Base-by-base conservation (phyloP, 2,329 filamentous ascomycete species). In the Aspergillus pseudoterreus region DNA sequence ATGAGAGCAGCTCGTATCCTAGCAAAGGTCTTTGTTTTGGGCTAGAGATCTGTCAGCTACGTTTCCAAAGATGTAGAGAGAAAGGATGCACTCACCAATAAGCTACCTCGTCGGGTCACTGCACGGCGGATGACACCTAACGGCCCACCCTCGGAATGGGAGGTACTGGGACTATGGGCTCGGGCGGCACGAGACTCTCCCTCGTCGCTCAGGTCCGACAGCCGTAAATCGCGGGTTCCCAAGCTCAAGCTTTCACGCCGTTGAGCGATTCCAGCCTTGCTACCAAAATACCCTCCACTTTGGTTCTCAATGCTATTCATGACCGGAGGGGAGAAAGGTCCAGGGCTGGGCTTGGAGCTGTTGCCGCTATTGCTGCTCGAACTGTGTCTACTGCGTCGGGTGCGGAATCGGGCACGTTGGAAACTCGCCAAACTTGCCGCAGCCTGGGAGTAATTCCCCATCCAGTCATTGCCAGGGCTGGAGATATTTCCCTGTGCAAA, bases 11-110 rank as follows among this genome's bases (percentile, higher is more conserved):
- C 94, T 55, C 89, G 85, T 59, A 99, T 96, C 10, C 94, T 86
- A 4, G 92, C 91, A 70, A 99, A 99, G 0, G 87, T 91, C 73
- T 96, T 95, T 0, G 92, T 94, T 77, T 97, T 99, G 11, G 95
- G 94, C 89, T 95, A 59, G 4, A 48, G 10, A 17, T 11, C 22
- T 4, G 46, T 58, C 22, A 49, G 52, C 46, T 10, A 45, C 19
- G 22, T 48, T 32, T 10, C 48, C 19, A 36, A 24, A 30, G 24
- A 38, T 6, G 38, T 19, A 33, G n/a, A n/a, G 32, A 6, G 10
- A 30, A n/a, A 14, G 32, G 24, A 17, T 41, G 36, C 24, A 74
- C 86, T 68, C 78, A 94, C 90, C 66, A 99, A 72, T 55, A 99
- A 79, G 70, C 95, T 99, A 6, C 92, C 90, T 53, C 92, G 82